Evolutionary conservation across 2,329 filamentous ascomycete species (phyloP), one percentile per base, ranked within the genome.

Genomic region (Calonectria henricotiae): DNA sequence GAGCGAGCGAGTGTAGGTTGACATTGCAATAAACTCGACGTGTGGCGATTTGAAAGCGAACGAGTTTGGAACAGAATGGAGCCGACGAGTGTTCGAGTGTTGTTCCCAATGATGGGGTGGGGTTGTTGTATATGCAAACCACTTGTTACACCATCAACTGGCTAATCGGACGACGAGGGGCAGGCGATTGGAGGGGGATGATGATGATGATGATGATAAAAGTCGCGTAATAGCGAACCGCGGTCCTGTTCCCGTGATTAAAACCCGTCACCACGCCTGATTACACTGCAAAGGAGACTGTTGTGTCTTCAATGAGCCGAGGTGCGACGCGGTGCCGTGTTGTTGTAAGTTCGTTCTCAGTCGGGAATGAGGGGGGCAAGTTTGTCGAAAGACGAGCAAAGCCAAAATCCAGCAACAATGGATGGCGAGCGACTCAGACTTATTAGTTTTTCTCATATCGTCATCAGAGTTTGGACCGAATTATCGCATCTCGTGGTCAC

Each of bases 381-480:
- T 47, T 49, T 64, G 47, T 30, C 49, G 35, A 55, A 30, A 41
- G 51, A 46, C 39, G 51, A 27, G 47, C 43, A 65, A 43, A 49
- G 43, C 44, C 20, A 66, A 60, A 39, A 58, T 13, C 49, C 32
- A 7, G 20, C 43, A 17, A 13, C 43, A 32, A 15, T 27, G 5
- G 41, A 25, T 15, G 62, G 62, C 44, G 51, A 58, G 37, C 43
- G 43, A 37, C 61, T 32, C 30, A 58, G 43, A 39, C 62, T 69
- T 69, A 69, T 69, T 58, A 55, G 23, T 55, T 37, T 67, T 62
- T 66, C 47, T 62, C 66, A 37, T 37, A 67, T 58, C 58, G 66
- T 66, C 43, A 68, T 73, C 5, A 60, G 67, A 74, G 71, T 77
- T 75, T 75, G 64, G 67, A 67, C 73, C 62, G 71, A 72, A 63